Evolutionary conservation across 106 monocot genomes (phyloP).

Genomic region (Dactylorhiza incarnata): DNA sequence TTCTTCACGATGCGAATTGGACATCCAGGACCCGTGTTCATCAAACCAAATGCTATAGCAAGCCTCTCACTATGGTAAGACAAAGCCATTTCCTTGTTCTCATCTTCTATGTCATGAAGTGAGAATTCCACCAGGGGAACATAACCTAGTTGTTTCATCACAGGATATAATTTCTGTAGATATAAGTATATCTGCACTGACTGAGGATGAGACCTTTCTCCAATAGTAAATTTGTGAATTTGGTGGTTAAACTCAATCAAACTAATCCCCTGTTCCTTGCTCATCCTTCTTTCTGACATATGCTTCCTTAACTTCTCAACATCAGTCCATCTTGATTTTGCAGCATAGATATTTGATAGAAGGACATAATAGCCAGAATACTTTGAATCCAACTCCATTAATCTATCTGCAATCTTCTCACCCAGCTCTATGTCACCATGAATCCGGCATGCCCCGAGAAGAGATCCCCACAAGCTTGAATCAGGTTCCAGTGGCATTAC

Average conservation of each 20-base stretch:
- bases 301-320: conserved; percentile 47
- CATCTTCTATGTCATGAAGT: conserved; percentile 67
- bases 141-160: conserved; percentile 47
- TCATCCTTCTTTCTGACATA: conserved; percentile 35
- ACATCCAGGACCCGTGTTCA: conserved; percentile 21
- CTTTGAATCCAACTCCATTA: conserved; percentile 25
- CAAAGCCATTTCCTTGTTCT: conserved; percentile 46
- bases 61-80: conserved; percentile 59
- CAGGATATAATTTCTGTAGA: conserved; percentile 18
- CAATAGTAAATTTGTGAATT: conserved; percentile 40
- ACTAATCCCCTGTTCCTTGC: conserved; percentile 46
- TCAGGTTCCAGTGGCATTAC: conserved; percentile 45
- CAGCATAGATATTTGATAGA: conserved; percentile 64
- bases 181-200: conserved; percentile 31
- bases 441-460: conserved; percentile 52
- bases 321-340: conserved; percentile 62
- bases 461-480: conserved; percentile 45
- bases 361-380: conserved; percentile 63
- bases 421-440: conserved; percentile 39
- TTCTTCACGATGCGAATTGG: conserved; percentile 38
- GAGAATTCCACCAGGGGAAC: conserved; percentile 36
- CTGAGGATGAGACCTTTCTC: conserved; percentile 45
- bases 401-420: conserved; percentile 38
- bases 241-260: conserved; percentile 40
- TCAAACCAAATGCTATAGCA: conserved; percentile 52